Percentiles rank a stretch among this genome's conserved stretches.
Conservation (phyloP, 2,329 filamentous ascomycete genomes). For the Aspergillus pseudoviridinutans region DNA sequence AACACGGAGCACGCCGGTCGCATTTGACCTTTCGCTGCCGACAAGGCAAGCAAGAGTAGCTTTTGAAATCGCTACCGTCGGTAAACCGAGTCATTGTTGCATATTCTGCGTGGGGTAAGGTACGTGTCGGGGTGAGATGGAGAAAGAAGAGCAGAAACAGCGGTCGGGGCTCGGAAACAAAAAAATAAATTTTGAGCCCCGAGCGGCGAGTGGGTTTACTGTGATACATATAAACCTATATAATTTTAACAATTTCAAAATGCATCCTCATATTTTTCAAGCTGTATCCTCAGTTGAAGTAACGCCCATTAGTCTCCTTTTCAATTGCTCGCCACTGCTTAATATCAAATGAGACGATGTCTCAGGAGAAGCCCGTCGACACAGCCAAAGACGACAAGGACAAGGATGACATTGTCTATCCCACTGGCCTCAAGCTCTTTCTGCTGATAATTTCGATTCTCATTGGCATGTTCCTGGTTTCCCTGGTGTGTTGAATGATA, state of each 20-base stretch:
- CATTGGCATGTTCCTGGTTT: slow-evolving; percentile 2
- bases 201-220: not conserved
- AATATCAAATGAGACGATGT: not conserved
- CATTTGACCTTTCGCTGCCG: not conserved
- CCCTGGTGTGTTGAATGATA: not conserved
- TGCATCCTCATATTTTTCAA: too few species aligned
- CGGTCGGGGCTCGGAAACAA: not conserved
- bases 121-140: too few species aligned
- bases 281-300: too few species aligned
- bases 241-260: too few species aligned
- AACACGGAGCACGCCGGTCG: slow-evolving; percentile 48
- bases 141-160: not conserved
- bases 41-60: not conserved
- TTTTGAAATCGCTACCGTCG: not conserved
- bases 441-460: slow-evolving; percentile 1
- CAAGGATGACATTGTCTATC: not conserved
- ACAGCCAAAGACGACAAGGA: not conserved
- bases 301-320: too few species aligned
- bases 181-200: not conserved
- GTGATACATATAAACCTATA: too few species aligned
- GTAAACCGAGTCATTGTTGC: not conserved
- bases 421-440: not conserved
- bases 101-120: not conserved
- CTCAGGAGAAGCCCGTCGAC: not conserved
- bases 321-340: not conserved